A percentile compares a stretch with the other conserved stretches of the same genome.
These are phyloP conservation scores for Xylaria hypoxylon DNA, from an alignment of 2,329 filamentous ascomycete genomes.

Conservation along the genomic window DNA sequence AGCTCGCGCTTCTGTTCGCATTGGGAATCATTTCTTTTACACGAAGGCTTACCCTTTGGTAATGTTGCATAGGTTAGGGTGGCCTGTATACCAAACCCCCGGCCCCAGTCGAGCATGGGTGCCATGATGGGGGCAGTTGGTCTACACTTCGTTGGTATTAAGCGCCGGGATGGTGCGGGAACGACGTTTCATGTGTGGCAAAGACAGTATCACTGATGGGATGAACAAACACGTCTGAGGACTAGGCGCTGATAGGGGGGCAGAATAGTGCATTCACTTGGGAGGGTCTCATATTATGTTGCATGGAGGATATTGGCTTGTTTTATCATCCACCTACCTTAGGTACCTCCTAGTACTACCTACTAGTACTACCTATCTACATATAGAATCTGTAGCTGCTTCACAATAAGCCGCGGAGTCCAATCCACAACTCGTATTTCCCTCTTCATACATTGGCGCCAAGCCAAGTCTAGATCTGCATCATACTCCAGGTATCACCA, in stretches of 20 bases:
- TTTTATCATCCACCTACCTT: conserved; percentile 5
- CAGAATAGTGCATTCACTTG: conserved; percentile 24
- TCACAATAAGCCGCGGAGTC: conserved; percentile 22
- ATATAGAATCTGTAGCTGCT: conserved; percentile 28
- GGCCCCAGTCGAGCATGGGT: conserved; percentile 23
- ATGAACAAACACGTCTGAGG: conserved; percentile 27
- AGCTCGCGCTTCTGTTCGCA: conserved; percentile 54
- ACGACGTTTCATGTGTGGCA: conserved; percentile 37
- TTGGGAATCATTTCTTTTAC: conserved; percentile 41
- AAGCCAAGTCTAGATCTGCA: not conserved
- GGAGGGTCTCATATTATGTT: conserved; percentile 29
- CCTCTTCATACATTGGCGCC: not conserved
- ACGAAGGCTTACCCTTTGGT: conserved; percentile 26
- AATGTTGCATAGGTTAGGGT: conserved; percentile 34
- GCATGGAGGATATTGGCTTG: conserved; percentile 15
- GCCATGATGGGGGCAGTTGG: conserved; percentile 21
- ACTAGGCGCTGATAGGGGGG: conserved; percentile 23
- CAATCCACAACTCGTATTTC: conserved; percentile 17
- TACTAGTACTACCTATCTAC: not conserved
- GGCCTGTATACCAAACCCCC: conserved; percentile 9
- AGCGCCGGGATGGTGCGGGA: conserved; percentile 33
- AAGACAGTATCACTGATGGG: conserved; percentile 32
- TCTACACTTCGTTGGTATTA: conserved; percentile 30
- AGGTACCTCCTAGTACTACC: too few species aligned
- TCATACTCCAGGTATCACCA: not conserved